Evolutionary conservation across 331 rosid species (phyloP).

Genomic region (Cydonia oblonga): DNA sequence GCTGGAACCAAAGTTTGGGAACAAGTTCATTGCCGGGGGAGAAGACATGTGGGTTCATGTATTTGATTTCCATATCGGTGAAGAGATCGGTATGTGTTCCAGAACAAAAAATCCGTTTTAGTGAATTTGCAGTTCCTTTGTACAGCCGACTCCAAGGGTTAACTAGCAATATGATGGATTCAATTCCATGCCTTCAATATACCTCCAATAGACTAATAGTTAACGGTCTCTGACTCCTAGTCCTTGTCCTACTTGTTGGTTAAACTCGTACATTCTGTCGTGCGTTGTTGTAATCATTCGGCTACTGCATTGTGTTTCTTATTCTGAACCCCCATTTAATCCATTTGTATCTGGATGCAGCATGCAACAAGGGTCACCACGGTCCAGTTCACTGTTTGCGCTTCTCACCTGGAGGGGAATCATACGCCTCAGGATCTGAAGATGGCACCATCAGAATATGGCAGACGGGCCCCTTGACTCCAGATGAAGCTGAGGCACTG

Average conservation of each 20-base stretch:
- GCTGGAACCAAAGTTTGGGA: constrained; percentile 86
- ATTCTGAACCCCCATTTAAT: neutral
- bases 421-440: constrained; percentile 94
- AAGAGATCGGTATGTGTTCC: constrained; percentile 67
- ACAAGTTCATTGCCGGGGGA: constrained; percentile 91
- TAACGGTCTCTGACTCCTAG: too few relatives aligned
- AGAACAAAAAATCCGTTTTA: neutral
- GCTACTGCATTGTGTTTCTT: too few relatives aligned
- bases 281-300: too few relatives aligned
- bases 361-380: constrained; percentile 94
- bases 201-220: neutral
- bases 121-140: neutral
- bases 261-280: too few relatives aligned
- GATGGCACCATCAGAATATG: constrained; percentile 95
- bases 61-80: constrained; percentile 82
- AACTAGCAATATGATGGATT: neutral
- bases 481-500: constrained; percentile 31
- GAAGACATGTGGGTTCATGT: constrained; percentile 98
- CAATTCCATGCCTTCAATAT: neutral
- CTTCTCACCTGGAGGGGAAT: constrained; percentile 91
- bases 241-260: too few relatives aligned
- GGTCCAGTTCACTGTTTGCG: constrained; percentile 95
- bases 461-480: constrained; percentile 71
- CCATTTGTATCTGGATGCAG: constrained; percentile 30
- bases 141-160: neutral